Percentiles rank a stretch among this genome's conserved stretches.
Evolutionary conservation across 208 protist genomes (phyloP).

Genomic region (Wallacemonas collosoma): DNA sequence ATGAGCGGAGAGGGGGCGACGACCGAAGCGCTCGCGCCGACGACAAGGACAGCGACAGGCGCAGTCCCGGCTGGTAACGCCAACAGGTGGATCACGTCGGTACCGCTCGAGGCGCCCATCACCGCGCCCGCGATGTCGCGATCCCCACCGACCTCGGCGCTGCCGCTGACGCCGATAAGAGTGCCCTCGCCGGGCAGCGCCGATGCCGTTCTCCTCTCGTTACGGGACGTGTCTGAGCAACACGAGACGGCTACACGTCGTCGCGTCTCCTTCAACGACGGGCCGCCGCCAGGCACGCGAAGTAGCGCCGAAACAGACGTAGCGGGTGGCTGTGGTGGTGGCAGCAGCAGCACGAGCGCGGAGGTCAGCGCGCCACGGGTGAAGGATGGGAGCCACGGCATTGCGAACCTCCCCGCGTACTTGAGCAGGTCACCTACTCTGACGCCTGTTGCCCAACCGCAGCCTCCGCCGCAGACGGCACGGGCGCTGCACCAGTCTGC

Average conservation of each 20-base stretch:
- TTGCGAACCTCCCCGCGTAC: neutral
- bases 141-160: neutral
- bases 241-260: neutral
- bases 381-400: no score
- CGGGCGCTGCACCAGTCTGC: neutral
- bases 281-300: conserved; percentile 7
- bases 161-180: neutral
- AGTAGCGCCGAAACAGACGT: neutral
- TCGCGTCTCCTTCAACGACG: conserved; percentile 13
- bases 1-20: neutral
- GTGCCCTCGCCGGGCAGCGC: neutral
- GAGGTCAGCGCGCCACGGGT: no score
- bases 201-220: no score
- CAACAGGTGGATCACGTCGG: no score
- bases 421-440: neutral
- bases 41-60: no score
- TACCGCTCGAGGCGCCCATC: no score
- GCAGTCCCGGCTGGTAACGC: no score
- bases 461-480: neutral
- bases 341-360: no score
- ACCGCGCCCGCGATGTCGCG: neutral
- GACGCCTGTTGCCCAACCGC: neutral
- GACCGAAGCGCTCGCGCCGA: no score
- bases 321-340: no score
- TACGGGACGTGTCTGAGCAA: neutral